Evolutionary conservation across 495 filamentous ascomycete species (phyloP), one percentile per base, ranked within the genome.

Genomic region (Hypomontagnella monticulosa): DNA sequence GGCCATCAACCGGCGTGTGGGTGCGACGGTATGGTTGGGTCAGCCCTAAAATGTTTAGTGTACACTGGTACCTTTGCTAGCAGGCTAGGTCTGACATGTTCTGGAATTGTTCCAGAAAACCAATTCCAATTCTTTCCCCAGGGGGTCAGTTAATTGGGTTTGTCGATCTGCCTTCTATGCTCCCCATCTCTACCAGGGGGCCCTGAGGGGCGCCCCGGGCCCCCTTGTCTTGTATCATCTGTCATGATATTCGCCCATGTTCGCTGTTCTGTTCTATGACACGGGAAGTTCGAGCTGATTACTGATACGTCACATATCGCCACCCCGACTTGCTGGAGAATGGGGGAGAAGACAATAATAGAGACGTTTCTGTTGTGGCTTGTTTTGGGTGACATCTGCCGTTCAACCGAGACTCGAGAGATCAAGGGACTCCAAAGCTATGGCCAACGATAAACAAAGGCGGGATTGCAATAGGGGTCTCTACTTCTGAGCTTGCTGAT

Each of bases 31-130:
- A 6, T 27, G 3, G 2, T 27, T 6, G 23, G 23, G 23, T 27
- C 23, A 27, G 23, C 23, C 23, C 36, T 40, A 15, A 12, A 40
- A 9, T 2, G 36, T 40, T 3, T 3, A 40, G 36, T 38, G 33
- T 33, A 38, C 48, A n/a, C n/a, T n/a, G n/a, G 32, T 15, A 32
- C 32, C 34, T 18, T 3, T 41, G 7, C 18, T 40, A 40, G 2
- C 8, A 12, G 36, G 36, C 11, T 40, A 40, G 10, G 36, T 40
- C 10, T 3, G 36, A 40, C 10, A 12, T 40, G 18, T 61, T 61
- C 32, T 62, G 8, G 58, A 62, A 62, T 14, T 10, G 7, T 62
- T 62, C 58, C 12, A 48, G 49, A 46, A 61, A 15, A 32, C 6
- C 6, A 27, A 3, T 20, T 50, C 20, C 50, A 9, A 30, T 43